A percentile compares a stretch with the other conserved stretches of the same genome.
These are phyloP conservation scores for Aegilops umbellulata DNA, from an alignment of 176 grass and related monocot genomes.

Conservation along the genomic window DNA sequence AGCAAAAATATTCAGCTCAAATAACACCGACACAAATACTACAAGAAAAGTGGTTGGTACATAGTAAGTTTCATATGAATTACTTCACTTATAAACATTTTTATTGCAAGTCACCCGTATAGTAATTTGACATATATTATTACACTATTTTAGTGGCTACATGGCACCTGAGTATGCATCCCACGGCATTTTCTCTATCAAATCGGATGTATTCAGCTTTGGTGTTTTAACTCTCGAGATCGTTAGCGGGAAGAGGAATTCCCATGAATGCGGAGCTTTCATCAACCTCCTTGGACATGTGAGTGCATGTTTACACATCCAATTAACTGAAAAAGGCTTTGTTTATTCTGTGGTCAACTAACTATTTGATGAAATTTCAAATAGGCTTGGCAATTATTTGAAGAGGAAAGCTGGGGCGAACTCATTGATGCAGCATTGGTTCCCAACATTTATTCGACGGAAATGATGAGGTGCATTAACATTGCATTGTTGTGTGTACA, in stretches of 20 bases:
- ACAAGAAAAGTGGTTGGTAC: slow-evolving; percentile 17
- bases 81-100: not conserved
- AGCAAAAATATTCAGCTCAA: slow-evolving; percentile 50
- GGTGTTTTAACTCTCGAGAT: slow-evolving; percentile 20
- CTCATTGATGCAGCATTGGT: too few species aligned
- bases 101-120: not conserved
- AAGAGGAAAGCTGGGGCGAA: too few species aligned
- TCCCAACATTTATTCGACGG: too few species aligned
- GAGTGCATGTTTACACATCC: not conserved
- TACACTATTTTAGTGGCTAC: not conserved
- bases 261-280: slow-evolving; percentile 6
- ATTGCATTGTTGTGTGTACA: too few species aligned
- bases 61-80: slow-evolving; percentile 3
- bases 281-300: not conserved
- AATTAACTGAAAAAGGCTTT: too few species aligned
- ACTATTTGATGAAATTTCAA: too few species aligned
- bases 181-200: not conserved
- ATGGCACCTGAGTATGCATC: slow-evolving; percentile 15
- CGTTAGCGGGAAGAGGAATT: slow-evolving; percentile 18
- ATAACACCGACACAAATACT: slow-evolving; percentile 27
- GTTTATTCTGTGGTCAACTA: too few species aligned
- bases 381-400: too few species aligned
- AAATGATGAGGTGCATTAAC: too few species aligned
- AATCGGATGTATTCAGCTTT: slow-evolving; percentile 20
- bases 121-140: not conserved